Evolutionary conservation across 768 basidiomycete genomes (phyloP).

Genomic region (Tulasnella sp.): DNA sequence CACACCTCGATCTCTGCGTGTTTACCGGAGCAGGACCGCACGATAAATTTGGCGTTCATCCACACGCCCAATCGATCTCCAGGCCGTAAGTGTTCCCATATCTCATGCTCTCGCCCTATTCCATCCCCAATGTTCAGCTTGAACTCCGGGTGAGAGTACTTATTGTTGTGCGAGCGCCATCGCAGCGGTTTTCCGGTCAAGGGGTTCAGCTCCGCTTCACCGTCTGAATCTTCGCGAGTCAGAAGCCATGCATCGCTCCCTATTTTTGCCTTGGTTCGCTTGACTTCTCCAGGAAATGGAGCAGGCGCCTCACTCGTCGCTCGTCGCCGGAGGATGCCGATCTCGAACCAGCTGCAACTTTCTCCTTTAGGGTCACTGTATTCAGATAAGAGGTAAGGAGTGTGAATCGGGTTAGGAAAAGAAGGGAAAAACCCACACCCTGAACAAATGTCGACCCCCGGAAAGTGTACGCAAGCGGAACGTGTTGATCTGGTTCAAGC

Average conservation of each 20-base stretch:
- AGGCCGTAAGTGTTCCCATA: background rate
- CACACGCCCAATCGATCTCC: conserved; percentile 12
- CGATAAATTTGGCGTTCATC: conserved; percentile 1
- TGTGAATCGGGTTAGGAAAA: background rate
- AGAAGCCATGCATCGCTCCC: too few species aligned
- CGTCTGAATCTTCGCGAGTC: too few species aligned
- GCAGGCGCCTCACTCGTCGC: too few species aligned
- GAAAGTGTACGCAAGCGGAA: background rate
- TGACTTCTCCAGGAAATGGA: too few species aligned
- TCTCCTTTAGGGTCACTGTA: background rate
- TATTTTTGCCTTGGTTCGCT: too few species aligned
- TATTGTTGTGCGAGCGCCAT: conserved; percentile 4
- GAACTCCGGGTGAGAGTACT: background rate
- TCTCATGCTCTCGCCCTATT: conserved; percentile 2
- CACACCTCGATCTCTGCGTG: background rate
- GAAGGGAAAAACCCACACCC: background rate
- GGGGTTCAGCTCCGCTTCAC: too few species aligned
- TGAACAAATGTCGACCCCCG: background rate
- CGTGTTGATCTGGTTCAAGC: background rate
- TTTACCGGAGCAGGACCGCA: background rate
- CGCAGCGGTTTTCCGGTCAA: background rate
- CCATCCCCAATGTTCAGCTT: background rate
- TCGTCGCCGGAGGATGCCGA: background rate
- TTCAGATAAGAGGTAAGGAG: background rate
- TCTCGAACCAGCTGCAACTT: conserved; percentile 10